Evolutionary conservation across 805 yeast species (phyloP).

Genomic region (Candida endomychidarum): DNA sequence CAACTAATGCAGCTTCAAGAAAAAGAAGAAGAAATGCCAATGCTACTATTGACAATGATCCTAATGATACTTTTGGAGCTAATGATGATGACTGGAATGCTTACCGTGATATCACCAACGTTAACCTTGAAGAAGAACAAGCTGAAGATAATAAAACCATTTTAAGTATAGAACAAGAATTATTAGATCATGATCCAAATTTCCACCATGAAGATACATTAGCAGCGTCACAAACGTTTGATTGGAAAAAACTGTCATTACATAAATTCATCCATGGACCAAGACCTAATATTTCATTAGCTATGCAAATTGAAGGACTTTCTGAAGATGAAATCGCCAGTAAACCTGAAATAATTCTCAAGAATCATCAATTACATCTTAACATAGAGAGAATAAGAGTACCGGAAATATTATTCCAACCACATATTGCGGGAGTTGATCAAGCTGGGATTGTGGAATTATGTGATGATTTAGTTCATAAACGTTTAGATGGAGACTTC

Average conservation of each 20-base stretch:
- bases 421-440: constrained; percentile 90
- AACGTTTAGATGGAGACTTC: constrained; percentile 59
- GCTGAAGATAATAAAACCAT: constrained; percentile 69
- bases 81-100: constrained; percentile 95
- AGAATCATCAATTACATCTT: constrained; percentile 85
- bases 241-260: constrained; percentile 77
- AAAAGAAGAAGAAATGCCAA: constrained; percentile 46
- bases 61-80: constrained; percentile 92
- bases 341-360: constrained; percentile 68
- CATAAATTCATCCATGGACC: constrained; percentile 92
- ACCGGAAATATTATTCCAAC: constrained; percentile 91
- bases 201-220: constrained; percentile 84
- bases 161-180: constrained; percentile 65
- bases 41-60: constrained; percentile 82
- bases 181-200: constrained; percentile 79
- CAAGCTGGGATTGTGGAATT: constrained; percentile 92
- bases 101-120: constrained; percentile 77
- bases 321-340: constrained; percentile 44
- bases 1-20: constrained; percentile 48
- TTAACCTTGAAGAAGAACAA: constrained; percentile 74
- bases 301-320: constrained; percentile 42
- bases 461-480: constrained; percentile 60
- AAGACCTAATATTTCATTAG: constrained; percentile 66
- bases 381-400: constrained; percentile 89
- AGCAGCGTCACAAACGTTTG: constrained; percentile 65